Evolutionary conservation across 2,329 filamentous ascomycete species (phyloP).

Genomic region (Aspergillus aculeatus): DNA sequence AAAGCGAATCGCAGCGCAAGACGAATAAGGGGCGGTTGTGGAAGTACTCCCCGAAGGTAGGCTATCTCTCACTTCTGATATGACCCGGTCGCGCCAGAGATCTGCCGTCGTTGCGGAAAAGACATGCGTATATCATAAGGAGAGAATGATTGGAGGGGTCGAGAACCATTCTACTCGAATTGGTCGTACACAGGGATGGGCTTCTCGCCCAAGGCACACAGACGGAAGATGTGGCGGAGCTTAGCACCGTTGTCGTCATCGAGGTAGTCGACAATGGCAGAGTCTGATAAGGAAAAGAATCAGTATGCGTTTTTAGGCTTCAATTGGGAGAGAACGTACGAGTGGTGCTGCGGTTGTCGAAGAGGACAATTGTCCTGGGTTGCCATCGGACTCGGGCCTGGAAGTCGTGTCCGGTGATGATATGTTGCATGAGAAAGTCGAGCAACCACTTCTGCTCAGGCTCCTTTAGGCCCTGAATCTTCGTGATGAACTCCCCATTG

Average conservation of each 20-base stretch:
- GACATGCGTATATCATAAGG: not conserved
- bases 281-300: conserved; percentile 36
- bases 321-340: conserved; percentile 37
- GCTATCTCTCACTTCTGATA: not conserved
- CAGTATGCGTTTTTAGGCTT: conserved; percentile 1
- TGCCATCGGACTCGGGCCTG: conserved; percentile 50
- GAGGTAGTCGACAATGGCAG: conserved; percentile 51
- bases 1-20: too few species aligned
- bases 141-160: not conserved
- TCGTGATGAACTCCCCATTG: conserved; percentile 51
- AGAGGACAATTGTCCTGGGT: conserved; percentile 52
- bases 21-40: too few species aligned
- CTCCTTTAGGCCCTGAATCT: conserved; percentile 50
- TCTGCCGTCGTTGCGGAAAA: not conserved
- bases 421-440: conserved; percentile 51
- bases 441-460: conserved; percentile 46
- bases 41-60: not conserved
- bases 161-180: conserved; percentile 23
- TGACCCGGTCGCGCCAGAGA: not conserved
- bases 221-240: conserved; percentile 52
- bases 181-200: conserved; percentile 47
- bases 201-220: conserved; percentile 50
- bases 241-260: conserved; percentile 48
- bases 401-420: conserved; percentile 49
- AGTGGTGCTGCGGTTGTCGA: conserved; percentile 49